phyloP scores from a whole-genome alignment of 192 early-diverging fungal species.

The Backusella mclennaniae region DNA sequence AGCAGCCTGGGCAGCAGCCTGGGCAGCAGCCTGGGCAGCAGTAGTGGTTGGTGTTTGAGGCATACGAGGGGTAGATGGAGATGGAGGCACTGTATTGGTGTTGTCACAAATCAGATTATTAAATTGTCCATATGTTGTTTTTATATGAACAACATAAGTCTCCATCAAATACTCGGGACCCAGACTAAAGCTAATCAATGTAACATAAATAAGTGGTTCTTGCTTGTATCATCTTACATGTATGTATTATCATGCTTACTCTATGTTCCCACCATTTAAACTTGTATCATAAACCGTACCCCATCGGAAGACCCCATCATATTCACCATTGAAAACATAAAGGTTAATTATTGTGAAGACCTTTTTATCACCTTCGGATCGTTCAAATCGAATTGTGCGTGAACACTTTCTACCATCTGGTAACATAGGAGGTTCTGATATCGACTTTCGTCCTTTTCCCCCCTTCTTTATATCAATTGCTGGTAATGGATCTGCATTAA shows the following conservation, averaged over 20 bases:
- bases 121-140: slow-evolving; percentile 32
- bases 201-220: not conserved
- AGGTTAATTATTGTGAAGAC: slow-evolving; percentile 65
- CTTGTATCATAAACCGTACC: slow-evolving; percentile 62
- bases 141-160: slow-evolving; percentile 38
- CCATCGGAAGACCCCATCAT: slow-evolving; percentile 67
- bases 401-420: slow-evolving; percentile 62
- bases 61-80: slow-evolving; percentile 24
- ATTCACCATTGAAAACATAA: slow-evolving; percentile 48
- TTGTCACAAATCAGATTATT: slow-evolving; percentile 37
- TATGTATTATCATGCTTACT: not conserved
- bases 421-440: slow-evolving; percentile 41
- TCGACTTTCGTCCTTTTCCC: slow-evolving; percentile 33
- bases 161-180: slow-evolving; percentile 40
- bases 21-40: not conserved
- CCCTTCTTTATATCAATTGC: slow-evolving; percentile 48
- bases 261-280: slow-evolving; percentile 61
- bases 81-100: slow-evolving; percentile 25
- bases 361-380: slow-evolving; percentile 47
- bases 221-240: not conserved
- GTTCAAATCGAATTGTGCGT: slow-evolving; percentile 71
- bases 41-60: not conserved
- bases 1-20: not conserved
- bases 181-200: slow-evolving; percentile 17
- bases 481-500: slow-evolving; percentile 47